These are phyloP conservation scores for Picochlorum sp. DNA, from an alignment of 139 green algal species.

Conservation along the genomic window DNA sequence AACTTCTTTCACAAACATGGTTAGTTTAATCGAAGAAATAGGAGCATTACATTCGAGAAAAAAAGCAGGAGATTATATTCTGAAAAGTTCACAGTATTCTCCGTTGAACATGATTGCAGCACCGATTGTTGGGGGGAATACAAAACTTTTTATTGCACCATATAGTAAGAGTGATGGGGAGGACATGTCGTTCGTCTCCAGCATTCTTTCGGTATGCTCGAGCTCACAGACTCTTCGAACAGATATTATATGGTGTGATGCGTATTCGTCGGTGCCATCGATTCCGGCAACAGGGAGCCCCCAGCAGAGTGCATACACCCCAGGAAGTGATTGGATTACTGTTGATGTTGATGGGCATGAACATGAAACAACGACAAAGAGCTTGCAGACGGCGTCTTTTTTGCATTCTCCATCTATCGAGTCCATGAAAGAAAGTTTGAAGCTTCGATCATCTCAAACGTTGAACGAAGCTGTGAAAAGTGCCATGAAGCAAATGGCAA, in stretches of 20 bases:
- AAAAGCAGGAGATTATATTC: constrained; percentile 16
- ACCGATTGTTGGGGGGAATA: not conserved
- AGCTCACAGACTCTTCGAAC: not conserved
- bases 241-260: not conserved
- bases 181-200: not conserved
- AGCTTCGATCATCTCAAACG: no score
- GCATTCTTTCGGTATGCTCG: constrained; percentile 4
- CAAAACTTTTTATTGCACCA: constrained; percentile 6
- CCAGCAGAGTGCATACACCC: no score
- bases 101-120: constrained; percentile 15
- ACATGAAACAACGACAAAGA: no score
- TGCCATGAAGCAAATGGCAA: no score
- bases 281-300: not conserved
- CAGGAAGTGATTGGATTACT: no score
- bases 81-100: not conserved
- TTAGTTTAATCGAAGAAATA: not conserved
- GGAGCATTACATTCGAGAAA: not conserved
- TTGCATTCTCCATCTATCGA: no score
- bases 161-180: not conserved
- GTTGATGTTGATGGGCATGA: no score
- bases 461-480: no score
- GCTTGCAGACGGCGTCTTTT: no score
- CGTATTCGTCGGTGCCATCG: not conserved
- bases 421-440: no score
- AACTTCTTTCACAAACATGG: no score